Conservation (phyloP, 257 asterid species). For the Lycium ferocissimum region DNA sequence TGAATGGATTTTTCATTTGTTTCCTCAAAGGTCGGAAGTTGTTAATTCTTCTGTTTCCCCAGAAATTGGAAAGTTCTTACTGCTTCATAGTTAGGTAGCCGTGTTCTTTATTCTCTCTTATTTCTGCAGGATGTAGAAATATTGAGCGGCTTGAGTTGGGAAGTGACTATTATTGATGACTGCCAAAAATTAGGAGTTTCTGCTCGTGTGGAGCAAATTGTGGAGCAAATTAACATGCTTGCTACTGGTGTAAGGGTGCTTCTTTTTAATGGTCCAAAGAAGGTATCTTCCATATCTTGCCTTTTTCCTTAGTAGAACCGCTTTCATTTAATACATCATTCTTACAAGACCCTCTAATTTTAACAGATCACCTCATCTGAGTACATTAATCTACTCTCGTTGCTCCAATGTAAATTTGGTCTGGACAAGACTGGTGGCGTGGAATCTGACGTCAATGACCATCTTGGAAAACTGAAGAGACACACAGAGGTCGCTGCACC, state of each 20-base stretch:
- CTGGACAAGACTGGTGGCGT: slow-evolving; percentile 49
- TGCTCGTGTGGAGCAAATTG: slow-evolving; percentile 46
- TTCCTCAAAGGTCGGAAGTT: not conserved
- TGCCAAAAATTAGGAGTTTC: slow-evolving; percentile 46
- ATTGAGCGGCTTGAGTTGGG: slow-evolving; percentile 57
- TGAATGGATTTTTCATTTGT: not conserved
- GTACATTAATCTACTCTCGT: slow-evolving; percentile 53
- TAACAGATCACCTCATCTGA: slow-evolving; percentile 61
- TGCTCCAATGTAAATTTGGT: slow-evolving; percentile 53
- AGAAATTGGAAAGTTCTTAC: not conserved
- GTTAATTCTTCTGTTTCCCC: slow-evolving; percentile 4
- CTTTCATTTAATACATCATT: slow-evolving; percentile 6
- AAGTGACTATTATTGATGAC: slow-evolving; percentile 64
- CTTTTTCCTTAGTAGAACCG: slow-evolving; percentile 14
- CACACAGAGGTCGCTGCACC: slow-evolving; percentile 49
- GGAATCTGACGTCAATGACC: slow-evolving; percentile 51
- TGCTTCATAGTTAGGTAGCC: slow-evolving; percentile 18
- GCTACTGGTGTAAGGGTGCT: slow-evolving; percentile 53
- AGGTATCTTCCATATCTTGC: slow-evolving; percentile 47
- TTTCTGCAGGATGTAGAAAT: slow-evolving; percentile 61
- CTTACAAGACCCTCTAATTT: slow-evolving; percentile 30
- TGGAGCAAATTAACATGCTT: slow-evolving; percentile 56
- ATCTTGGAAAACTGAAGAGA: slow-evolving; percentile 55
- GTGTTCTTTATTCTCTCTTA: slow-evolving; percentile 28
- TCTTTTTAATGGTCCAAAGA: slow-evolving; percentile 55